Conservation (phyloP, 371 early-diverging fungal species). For the Mycotypha africana region DNA sequence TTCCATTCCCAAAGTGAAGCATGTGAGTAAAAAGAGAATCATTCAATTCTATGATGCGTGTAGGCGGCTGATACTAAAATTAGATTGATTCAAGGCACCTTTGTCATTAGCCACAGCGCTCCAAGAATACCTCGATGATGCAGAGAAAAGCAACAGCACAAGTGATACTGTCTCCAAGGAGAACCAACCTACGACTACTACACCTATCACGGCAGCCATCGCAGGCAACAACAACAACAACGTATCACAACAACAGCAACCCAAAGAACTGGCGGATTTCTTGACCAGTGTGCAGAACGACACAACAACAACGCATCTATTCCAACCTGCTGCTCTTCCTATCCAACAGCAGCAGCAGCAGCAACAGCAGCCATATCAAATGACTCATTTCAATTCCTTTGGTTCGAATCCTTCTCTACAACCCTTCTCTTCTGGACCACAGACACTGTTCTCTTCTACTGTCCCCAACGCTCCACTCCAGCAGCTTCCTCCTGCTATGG, state of each 20-base stretch:
- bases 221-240: neutral
- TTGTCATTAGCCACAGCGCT: conserved; percentile 74
- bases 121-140: conserved; percentile 72
- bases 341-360: too few relatives aligned
- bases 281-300: conserved; percentile 71
- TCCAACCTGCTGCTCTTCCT: too few relatives aligned
- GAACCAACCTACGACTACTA: neutral
- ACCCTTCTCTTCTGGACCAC: too few relatives aligned
- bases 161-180: neutral
- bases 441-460: too few relatives aligned
- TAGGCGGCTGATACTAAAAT: neutral
- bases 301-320: too few relatives aligned
- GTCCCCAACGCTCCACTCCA: too few relatives aligned
- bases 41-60: too few relatives aligned
- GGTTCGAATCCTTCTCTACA: too few relatives aligned
- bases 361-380: too few relatives aligned
- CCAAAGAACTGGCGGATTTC: conserved; percentile 63
- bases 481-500: too few relatives aligned
- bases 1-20: conserved; percentile 78
- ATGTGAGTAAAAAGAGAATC: conserved; percentile 67
- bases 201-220: conserved; percentile 3
- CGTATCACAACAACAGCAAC: conserved; percentile 23
- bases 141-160: too few relatives aligned
- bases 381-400: too few relatives aligned
- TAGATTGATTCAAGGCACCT: neutral